Conservation (phyloP, 345 rosid species). For the Geranium brycei region DNA sequence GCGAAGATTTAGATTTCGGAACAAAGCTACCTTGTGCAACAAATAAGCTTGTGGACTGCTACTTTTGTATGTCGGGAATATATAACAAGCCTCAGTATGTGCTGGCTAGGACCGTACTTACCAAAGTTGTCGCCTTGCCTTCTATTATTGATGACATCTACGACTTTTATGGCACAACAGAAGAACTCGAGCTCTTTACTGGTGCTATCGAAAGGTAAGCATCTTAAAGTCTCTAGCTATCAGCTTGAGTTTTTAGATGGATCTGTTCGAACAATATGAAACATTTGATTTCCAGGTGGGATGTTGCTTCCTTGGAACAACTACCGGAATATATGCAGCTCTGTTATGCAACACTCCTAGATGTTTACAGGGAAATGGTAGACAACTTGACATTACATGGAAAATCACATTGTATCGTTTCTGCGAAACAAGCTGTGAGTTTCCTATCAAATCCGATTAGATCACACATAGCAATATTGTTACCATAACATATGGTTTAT, state of each 20-base stretch:
- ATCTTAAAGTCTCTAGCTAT: neutral
- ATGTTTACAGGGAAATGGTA: conserved; percentile 18
- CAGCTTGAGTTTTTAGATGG: too few species aligned
- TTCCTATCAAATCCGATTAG: too few species aligned
- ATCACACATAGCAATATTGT: too few species aligned
- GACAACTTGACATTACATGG: conserved; percentile 9
- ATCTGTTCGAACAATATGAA: too few species aligned
- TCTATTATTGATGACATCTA: conserved; percentile 14
- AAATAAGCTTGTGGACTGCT: conserved; percentile 2
- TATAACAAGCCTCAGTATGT: conserved; percentile 12
- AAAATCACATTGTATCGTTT: conserved; percentile 9
- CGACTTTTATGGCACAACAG: conserved; percentile 20
- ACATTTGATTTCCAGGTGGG: conserved; percentile 16
- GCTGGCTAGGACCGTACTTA: conserved; percentile 5
- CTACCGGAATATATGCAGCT: conserved; percentile 23
- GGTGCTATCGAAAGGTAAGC: conserved; percentile 17
- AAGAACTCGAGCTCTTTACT: conserved; percentile 19
- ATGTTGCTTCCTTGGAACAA: conserved; percentile 2
- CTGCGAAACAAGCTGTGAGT: conserved; percentile 2
- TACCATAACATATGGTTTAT: too few species aligned
- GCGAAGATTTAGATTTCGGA: conserved; percentile 2
- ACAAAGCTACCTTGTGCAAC: neutral
- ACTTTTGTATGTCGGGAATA: conserved; percentile 11
- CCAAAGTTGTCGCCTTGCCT: conserved; percentile 14
- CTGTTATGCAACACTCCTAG: conserved; percentile 17